phyloP scores from a whole-genome alignment of 768 basidiomycete species.

The Xanthoconium stramineum region DNA sequence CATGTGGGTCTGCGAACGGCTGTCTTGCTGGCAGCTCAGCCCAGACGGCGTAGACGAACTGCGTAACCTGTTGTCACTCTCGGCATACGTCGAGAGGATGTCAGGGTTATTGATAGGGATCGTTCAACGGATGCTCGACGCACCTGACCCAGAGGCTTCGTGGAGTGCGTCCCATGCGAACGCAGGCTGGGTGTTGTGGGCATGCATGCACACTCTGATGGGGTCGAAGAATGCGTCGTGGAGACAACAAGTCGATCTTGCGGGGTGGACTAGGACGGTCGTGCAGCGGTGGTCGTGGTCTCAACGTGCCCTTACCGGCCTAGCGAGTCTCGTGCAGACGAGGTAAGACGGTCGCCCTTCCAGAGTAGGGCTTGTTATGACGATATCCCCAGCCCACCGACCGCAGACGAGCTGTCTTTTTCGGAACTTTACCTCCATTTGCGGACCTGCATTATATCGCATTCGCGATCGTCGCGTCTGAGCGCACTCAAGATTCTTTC shows the following conservation, averaged over 20 bases:
- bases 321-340: constrained; percentile 45
- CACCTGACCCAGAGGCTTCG: constrained; percentile 27
- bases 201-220: constrained; percentile 52
- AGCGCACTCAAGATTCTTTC: constrained; percentile 61
- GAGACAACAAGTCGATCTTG: constrained; percentile 44
- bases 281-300: constrained; percentile 58
- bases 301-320: constrained; percentile 49
- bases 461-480: constrained; percentile 64
- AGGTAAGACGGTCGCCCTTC: constrained; percentile 35
- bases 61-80: constrained; percentile 51
- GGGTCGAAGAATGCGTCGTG: constrained; percentile 43
- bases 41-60: constrained; percentile 49
- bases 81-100: constrained; percentile 47
- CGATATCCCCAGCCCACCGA: constrained; percentile 14
- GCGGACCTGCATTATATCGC: constrained; percentile 60
- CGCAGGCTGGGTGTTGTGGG: constrained; percentile 54
- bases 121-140: constrained; percentile 39
- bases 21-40: constrained; percentile 40
- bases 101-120: constrained; percentile 43
- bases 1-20: constrained; percentile 42
- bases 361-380: neutral
- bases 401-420: constrained; percentile 34
- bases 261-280: constrained; percentile 44
- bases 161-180: constrained; percentile 37
- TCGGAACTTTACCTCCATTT: constrained; percentile 52